These are phyloP conservation scores for Aspergillus neoniger DNA, from an alignment of 2,329 filamentous ascomycete species.

Conservation along the genomic window DNA sequence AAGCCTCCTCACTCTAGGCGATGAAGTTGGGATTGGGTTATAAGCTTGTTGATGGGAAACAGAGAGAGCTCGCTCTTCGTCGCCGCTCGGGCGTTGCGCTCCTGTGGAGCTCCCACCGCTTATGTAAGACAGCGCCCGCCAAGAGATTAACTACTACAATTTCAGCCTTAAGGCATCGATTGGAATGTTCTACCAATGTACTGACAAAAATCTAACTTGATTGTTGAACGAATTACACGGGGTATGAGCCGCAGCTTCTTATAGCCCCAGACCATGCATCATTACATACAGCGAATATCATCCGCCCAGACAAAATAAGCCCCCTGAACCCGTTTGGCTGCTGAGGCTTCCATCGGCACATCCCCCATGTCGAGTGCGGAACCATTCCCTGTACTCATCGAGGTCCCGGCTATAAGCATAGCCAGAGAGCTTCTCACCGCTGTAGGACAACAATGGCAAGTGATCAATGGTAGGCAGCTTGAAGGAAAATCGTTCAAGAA, in stretches of 20 bases:
- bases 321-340: conserved; percentile 47
- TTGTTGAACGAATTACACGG: background rate
- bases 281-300: background rate
- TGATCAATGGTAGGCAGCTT: conserved; percentile 51
- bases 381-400: conserved; percentile 57
- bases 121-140: conserved; percentile 25
- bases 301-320: conserved; percentile 66
- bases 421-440: conserved; percentile 53
- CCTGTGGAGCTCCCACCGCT: conserved; percentile 29
- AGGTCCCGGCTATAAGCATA: conserved; percentile 46
- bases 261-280: background rate
- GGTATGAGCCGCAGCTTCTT: background rate
- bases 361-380: conserved; percentile 67
- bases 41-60: conserved; percentile 31
- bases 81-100: conserved; percentile 28
- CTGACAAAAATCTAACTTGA: background rate
- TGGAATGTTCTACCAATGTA: too few relatives aligned
- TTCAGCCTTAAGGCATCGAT: background rate
- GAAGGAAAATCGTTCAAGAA: conserved; percentile 50
- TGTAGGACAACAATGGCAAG: conserved; percentile 65
- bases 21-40: conserved; percentile 23
- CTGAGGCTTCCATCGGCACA: conserved; percentile 53
- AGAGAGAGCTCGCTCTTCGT: conserved; percentile 27
- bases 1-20: conserved; percentile 19
- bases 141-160: conserved; percentile 12